A percentile compares a stretch with the other conserved stretches of the same genome.
phyloP scores from a whole-genome alignment of 805 yeast genomes.

The Saccharomyces kudriavzevii region DNA sequence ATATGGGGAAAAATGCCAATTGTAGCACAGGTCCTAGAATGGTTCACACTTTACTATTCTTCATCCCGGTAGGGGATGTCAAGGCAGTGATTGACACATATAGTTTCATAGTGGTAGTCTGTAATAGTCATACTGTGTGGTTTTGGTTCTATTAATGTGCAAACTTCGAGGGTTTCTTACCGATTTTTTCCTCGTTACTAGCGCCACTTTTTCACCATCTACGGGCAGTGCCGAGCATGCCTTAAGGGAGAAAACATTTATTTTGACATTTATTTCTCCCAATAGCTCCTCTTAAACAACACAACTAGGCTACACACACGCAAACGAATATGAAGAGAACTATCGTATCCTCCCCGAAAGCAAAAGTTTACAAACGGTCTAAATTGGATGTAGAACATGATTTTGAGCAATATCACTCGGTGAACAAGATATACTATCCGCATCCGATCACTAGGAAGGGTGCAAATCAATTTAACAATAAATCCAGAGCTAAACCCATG shows the following conservation, averaged over 20 bases:
- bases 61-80: no score
- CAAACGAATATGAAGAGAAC: neutral
- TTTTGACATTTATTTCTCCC: neutral
- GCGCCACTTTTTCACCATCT: neutral
- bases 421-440: slow-evolving; percentile 12
- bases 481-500: slow-evolving; percentile 12
- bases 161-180: no score
- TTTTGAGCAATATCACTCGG: slow-evolving; percentile 10
- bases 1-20: no score
- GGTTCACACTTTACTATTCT: no score
- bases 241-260: neutral
- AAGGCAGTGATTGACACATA: no score
- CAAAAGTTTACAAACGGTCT: neutral
- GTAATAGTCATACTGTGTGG: no score
- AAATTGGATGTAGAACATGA: slow-evolving; percentile 1
- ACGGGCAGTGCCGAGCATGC: neutral
- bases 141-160: no score
- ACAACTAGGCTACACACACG: neutral
- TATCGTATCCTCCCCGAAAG: neutral
- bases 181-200: neutral
- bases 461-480: slow-evolving; percentile 17
- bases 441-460: slow-evolving; percentile 12
- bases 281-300: neutral
- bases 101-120: no score
- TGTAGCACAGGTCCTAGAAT: no score